phyloP scores from a whole-genome alignment of 306 rosid species.

The Sechiopsis laciniata region DNA sequence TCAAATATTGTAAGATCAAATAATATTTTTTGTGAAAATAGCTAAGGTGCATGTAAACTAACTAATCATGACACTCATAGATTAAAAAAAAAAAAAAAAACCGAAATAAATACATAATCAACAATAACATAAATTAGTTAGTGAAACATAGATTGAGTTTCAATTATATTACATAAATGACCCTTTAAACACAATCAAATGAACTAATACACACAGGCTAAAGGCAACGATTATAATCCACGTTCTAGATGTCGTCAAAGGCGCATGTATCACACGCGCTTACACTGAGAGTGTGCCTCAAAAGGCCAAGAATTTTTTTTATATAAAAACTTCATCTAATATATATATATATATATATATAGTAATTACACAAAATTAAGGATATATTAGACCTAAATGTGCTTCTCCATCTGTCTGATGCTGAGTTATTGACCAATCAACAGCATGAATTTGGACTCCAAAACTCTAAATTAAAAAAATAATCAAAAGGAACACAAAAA shows the following conservation, averaged over 20 bases:
- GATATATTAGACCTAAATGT: constrained; percentile 24
- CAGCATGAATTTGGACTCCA: background rate
- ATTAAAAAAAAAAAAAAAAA: too few relatives aligned
- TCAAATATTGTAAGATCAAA: too few relatives aligned
- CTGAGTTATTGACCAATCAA: constrained; percentile 29
- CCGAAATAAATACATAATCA: too few relatives aligned
- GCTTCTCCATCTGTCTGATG: constrained; percentile 19
- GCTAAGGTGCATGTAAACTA: too few relatives aligned
- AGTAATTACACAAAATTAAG: constrained; percentile 2
- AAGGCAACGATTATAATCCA: background rate
- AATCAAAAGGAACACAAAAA: background rate
- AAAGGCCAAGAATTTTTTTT: background rate
- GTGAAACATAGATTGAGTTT: too few relatives aligned
- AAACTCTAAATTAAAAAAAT: background rate
- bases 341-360: background rate
- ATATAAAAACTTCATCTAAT: background rate
- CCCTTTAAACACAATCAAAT: too few relatives aligned
- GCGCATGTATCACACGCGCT: constrained; percentile 18
- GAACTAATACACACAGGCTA: background rate
- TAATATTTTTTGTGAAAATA: too few relatives aligned
- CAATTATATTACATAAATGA: too few relatives aligned
- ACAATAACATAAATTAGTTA: too few relatives aligned
- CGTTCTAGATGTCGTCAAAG: constrained; percentile 27
- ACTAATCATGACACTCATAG: too few relatives aligned
- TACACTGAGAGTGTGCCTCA: background rate